phyloP scores from a whole-genome alignment of 306 rosid species.

The Pyrus pyrifolia region DNA sequence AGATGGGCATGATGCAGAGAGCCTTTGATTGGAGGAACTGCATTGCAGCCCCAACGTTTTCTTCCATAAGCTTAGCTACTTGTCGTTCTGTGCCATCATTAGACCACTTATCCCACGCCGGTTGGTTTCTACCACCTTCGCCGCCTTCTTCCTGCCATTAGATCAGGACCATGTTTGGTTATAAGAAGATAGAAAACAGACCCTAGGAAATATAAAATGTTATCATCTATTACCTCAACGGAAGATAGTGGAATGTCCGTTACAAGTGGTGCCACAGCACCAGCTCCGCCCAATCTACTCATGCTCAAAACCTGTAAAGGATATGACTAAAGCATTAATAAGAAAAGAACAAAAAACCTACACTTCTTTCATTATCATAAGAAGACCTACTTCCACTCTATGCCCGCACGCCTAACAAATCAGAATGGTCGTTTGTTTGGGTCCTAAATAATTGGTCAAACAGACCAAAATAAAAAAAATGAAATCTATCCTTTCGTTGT shows the following conservation, averaged over 20 bases:
- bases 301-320: constrained; percentile 87
- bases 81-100: constrained; percentile 85
- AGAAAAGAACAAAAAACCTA: neutral
- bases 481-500: neutral
- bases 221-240: constrained; percentile 57
- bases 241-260: constrained; percentile 89
- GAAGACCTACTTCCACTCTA: constrained; percentile 5
- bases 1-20: constrained; percentile 91
- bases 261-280: constrained; percentile 95
- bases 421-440: neutral
- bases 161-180: constrained; percentile 5
- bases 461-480: neutral
- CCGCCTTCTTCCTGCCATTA: constrained; percentile 60
- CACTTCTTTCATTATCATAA: constrained; percentile 8
- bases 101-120: constrained; percentile 95
- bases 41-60: constrained; percentile 91
- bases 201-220: neutral
- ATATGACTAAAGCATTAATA: constrained; percentile 10
- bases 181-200: neutral
- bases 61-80: constrained; percentile 94
- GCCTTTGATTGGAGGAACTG: constrained; percentile 93
- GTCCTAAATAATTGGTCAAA: neutral
- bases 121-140: constrained; percentile 83
- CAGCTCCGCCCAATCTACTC: constrained; percentile 98
- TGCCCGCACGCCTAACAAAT: neutral